These are phyloP conservation scores for Scheffersomyces insectosa DNA, from an alignment of 1,139 yeast species.

Conservation along the genomic window DNA sequence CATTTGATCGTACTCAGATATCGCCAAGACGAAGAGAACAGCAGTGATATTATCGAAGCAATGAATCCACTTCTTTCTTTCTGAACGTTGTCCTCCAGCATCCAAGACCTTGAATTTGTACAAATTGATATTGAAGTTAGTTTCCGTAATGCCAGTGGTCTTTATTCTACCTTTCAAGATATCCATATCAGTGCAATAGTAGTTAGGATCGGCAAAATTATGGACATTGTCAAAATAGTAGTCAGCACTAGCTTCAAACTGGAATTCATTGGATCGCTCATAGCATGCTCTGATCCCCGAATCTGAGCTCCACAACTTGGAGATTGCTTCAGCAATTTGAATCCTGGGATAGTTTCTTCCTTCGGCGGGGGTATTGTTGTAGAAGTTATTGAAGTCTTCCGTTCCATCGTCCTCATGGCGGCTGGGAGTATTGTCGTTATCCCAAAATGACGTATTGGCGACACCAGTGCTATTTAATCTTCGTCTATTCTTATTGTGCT, in stretches of 20 bases:
- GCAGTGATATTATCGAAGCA: constrained; percentile 93
- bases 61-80: constrained; percentile 94
- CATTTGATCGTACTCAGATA: constrained; percentile 90
- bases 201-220: constrained; percentile 63
- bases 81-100: constrained; percentile 97
- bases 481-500: constrained; percentile 51
- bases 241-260: constrained; percentile 75
- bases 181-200: constrained; percentile 77
- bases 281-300: constrained; percentile 64
- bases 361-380: constrained; percentile 8
- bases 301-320: constrained; percentile 66
- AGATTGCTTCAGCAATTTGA: constrained; percentile 69
- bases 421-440: constrained; percentile 2
- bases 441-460: constrained; percentile 22
- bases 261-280: constrained; percentile 71
- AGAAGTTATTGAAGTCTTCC: background rate
- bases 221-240: constrained; percentile 73
- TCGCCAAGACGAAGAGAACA: constrained; percentile 86
- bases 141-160: constrained; percentile 94
- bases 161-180: constrained; percentile 88
- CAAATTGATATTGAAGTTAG: constrained; percentile 69
- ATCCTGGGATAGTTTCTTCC: constrained; percentile 23
- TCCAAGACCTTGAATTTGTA: constrained; percentile 77
- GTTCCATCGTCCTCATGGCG: background rate
- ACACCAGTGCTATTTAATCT: constrained; percentile 56